A percentile compares a stretch with the other conserved stretches of the same genome.
Conservation (phyloP, 805 yeast species). For the Maudiozyma barnettii region DNA sequence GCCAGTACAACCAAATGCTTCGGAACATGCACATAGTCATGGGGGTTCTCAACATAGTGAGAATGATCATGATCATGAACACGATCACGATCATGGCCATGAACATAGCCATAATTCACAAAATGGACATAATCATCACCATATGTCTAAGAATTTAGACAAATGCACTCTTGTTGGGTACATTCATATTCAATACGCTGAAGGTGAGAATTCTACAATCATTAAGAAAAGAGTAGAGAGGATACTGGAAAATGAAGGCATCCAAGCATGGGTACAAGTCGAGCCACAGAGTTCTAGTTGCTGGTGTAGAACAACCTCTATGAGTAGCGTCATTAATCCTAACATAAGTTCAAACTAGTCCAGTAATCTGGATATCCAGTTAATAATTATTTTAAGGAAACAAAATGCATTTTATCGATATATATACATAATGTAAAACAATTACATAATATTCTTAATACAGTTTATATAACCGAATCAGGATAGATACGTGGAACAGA, state of each 20-base stretch:
- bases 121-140: conserved; percentile 19
- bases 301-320: conserved; percentile 47
- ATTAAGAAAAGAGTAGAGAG: conserved; percentile 53
- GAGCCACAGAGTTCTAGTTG: conserved; percentile 55
- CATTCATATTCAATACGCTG: conserved; percentile 64
- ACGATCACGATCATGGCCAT: conserved; percentile 8
- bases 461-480: no score
- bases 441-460: no score
- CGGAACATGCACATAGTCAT: conserved; percentile 22
- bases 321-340: conserved; percentile 2
- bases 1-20: conserved; percentile 41
- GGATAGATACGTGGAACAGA: no score
- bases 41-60: conserved; percentile 17
- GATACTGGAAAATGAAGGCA: conserved; percentile 39
- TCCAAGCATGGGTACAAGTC: conserved; percentile 55
- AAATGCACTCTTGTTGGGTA: conserved; percentile 49
- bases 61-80: conserved; percentile 6
- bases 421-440: no score
- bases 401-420: no score
- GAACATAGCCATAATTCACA: conserved; percentile 34
- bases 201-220: conserved; percentile 54
- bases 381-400: no score
- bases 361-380: no score
- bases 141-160: conserved; percentile 21
- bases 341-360: neutral